Base-by-base conservation (phyloP, 371 early-diverging fungal species). In the Haplosporangium sp. region DNA sequence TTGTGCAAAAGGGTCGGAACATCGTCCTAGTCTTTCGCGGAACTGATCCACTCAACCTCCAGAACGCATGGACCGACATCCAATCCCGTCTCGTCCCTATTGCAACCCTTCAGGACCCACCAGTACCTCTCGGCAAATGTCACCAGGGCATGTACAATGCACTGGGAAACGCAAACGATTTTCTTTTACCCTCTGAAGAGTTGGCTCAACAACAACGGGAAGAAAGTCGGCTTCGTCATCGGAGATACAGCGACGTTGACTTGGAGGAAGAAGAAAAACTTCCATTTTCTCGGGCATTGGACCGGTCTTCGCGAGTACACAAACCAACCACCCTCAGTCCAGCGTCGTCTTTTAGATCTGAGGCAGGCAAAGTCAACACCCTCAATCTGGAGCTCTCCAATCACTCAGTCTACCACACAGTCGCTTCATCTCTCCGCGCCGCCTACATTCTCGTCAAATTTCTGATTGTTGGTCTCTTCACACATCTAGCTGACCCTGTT, bases 71-170 rank as follows among this genome's bases (percentile, higher is more conserved):
- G 58, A 89, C 89, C 16, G 86, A 89, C 55, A 61, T 87, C 21
- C 84, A 86, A 21, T 75, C 84, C 12, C 71, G 71, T 0, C 83
- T 87, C 81, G 66, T 72, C 1, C 58, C 64, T 10, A 71, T 79
- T 43, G 42, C 67, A 20, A 81, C 83, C 8, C 66, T 83, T n/a
- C 73, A 86, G 10, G 72, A 84, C n/a, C 77, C 86, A 3, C 61
- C 81, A n/a, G 85, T 85, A 0, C 79, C 84, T 3, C 85, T 89
- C 81, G 89, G 89, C 1, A 84, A 82, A 62, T 87, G 87, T 0
- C 89, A 89, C 58, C 82, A 86, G 56, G 89, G 89, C 2, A 87
- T 86, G 69, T 89, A 86, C 84, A 82, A 83, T 29, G 89, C 89
- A 0, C 83, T 89, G 77, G 89, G 89, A 0, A 86, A 86, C 29